Base-by-base conservation (phyloP, 2,329 filamentous ascomycete genomes). In the Verticillium klebahnii region DNA sequence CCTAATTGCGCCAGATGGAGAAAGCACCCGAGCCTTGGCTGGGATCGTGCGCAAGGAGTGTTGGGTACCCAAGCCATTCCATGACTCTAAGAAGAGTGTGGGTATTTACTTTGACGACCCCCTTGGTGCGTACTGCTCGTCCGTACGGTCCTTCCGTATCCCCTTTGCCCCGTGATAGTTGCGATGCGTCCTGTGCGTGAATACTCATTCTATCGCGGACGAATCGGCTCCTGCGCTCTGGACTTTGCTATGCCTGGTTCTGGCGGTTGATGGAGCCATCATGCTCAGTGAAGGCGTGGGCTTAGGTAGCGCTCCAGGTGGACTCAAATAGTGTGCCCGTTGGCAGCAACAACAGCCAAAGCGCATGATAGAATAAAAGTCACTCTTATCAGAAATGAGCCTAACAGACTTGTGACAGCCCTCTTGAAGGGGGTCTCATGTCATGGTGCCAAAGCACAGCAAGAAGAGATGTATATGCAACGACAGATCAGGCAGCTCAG, bases 21-120 rank as follows among this genome's bases (percentile, higher is more conserved):
- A 50, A 62, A 40, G 60, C 32, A 59, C 57, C 32, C 60, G 32
- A 59, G 52, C 39, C 60, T 59, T 59, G 60, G 50, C 60, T 59
- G 59, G 57, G 60, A 59, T 56, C 57, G 60, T 62, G 45, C 60
- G 45, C 57, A 62, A 62, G 45, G 60, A 62, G 60, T 57, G 57
- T 62, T 59, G 29, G 60, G 23, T 59, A 55, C 60, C 60, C 37
- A 62, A 62, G 39, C 40, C 60, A 61, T 59, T 61, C 2, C 36
- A 36, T 59, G 19, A 39, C 37, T 39, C 37, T 12, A 17, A 39
- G 29, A 17, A 17, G 37, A 39, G 37, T 58, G 25, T 59, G 60
- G 15, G 56, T 36, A 59, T 59, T 55, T 61, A 56, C 58, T 40
- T 59, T 23, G 60, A 58, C 36, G 56, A 50, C 56, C 56, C 15